A percentile compares a stretch with the other conserved stretches of the same genome.
These are phyloP conservation scores for Mycena olivaceomarginata DNA, from an alignment of 768 basidiomycete genomes.

Conservation along the genomic window DNA sequence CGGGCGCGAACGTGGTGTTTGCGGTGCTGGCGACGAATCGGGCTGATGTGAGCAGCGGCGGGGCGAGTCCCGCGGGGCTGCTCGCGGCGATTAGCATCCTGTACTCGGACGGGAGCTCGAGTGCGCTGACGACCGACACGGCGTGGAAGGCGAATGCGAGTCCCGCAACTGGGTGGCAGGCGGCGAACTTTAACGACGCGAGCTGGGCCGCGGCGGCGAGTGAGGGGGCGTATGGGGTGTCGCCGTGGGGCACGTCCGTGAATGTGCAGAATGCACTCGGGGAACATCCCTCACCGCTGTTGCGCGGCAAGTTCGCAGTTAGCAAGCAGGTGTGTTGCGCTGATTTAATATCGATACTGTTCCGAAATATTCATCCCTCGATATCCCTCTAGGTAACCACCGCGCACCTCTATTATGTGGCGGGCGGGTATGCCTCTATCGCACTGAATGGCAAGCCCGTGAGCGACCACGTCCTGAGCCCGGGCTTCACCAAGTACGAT, in stretches of 20 bases:
- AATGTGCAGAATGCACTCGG: constrained; percentile 47
- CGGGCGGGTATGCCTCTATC: constrained; percentile 54
- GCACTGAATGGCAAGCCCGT: constrained; percentile 51
- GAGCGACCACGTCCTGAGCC: constrained; percentile 52
- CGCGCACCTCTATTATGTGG: constrained; percentile 53
- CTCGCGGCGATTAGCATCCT: constrained; percentile 46
- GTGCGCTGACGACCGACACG: constrained; percentile 46
- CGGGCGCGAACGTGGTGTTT: constrained; percentile 32
- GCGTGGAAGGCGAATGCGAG: constrained; percentile 46
- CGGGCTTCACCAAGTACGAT: constrained; percentile 56
- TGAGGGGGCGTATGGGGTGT: constrained; percentile 46
- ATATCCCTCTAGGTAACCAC: constrained; percentile 39
- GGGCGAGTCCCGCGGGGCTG: constrained; percentile 49
- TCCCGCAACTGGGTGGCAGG: constrained; percentile 41
- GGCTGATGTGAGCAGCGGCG: constrained; percentile 44
- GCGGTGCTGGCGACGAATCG: constrained; percentile 49
- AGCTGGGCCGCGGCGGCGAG: constrained; percentile 46
- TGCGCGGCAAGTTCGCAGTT: constrained; percentile 49
- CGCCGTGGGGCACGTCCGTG: constrained; percentile 50
- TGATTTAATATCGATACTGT: background rate
- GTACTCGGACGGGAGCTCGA: constrained; percentile 48
- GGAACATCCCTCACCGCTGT: constrained; percentile 54
- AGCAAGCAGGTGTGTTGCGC: constrained; percentile 16
- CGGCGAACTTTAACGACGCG: constrained; percentile 46
- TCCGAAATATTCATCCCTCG: background rate